phyloP scores from a whole-genome alignment of 768 basidiomycete species.

The Fomitopsis pulvina region DNA sequence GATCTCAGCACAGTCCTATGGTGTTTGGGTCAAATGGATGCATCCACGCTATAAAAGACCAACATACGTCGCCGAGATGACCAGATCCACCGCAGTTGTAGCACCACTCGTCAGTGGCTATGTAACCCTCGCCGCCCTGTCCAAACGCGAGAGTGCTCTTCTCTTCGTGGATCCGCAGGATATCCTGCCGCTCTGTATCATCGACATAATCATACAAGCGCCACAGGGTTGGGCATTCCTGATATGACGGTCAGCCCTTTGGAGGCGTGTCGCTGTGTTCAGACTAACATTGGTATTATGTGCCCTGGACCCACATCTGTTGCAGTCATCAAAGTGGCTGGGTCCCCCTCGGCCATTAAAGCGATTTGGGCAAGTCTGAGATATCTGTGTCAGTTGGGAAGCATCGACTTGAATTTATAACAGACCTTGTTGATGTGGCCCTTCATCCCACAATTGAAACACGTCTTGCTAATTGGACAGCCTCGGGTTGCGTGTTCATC shows the following conservation, averaged over 20 bases:
- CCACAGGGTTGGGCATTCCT: constrained; percentile 87
- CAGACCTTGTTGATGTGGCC: constrained; percentile 66
- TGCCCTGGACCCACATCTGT: constrained; percentile 57
- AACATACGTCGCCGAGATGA: constrained; percentile 75
- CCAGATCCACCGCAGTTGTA: constrained; percentile 71
- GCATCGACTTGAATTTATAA: neutral
- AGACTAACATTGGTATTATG: constrained; percentile 56
- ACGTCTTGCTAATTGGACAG: constrained; percentile 77
- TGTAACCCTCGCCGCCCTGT: constrained; percentile 73
- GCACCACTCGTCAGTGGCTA: constrained; percentile 71
- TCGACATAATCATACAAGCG: constrained; percentile 69
- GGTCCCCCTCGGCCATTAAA: constrained; percentile 23
- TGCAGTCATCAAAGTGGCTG: constrained; percentile 43
- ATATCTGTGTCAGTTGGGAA: neutral
- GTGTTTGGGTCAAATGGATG: neutral
- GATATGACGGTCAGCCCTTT: constrained; percentile 1
- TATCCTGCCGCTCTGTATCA: constrained; percentile 41
- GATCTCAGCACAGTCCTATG: constrained; percentile 56
- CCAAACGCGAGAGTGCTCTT: constrained; percentile 49
- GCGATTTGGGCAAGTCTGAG: constrained; percentile 69
- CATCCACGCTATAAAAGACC: neutral
- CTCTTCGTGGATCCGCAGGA: constrained; percentile 39
- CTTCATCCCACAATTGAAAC: constrained; percentile 78
- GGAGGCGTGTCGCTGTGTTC: neutral
- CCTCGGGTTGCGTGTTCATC: constrained; percentile 73